phyloP scores from a whole-genome alignment of 495 filamentous ascomycete species.

The Chaetomium cochliodes region DNA sequence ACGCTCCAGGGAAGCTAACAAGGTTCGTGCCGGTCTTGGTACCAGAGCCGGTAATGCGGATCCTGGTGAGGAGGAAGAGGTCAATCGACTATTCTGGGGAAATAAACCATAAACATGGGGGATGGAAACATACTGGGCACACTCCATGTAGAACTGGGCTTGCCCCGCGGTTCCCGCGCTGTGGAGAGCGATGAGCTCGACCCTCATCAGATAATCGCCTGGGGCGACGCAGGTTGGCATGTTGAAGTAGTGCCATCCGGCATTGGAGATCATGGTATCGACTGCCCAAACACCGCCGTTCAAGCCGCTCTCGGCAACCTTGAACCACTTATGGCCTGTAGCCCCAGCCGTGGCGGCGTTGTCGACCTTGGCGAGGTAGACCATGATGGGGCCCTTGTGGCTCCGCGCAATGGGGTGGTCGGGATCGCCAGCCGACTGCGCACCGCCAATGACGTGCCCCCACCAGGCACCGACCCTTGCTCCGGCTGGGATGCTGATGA shows the following conservation, averaged over 20 bases:
- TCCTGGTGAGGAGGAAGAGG: too few relatives aligned
- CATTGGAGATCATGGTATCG: conserved; percentile 31
- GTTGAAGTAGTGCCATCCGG: conserved; percentile 48
- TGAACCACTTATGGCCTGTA: conserved; percentile 45
- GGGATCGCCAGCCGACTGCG: conserved; percentile 43
- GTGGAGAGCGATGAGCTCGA: conserved; percentile 54
- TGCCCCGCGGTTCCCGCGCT: conserved; percentile 39
- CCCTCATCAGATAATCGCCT: conserved; percentile 52
- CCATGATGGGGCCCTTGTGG: conserved; percentile 48
- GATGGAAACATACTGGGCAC: conserved; percentile 33
- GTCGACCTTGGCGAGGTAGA: conserved; percentile 52
- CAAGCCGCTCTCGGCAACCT: conserved; percentile 45
- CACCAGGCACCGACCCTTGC: conserved; percentile 51
- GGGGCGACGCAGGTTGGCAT: conserved; percentile 48
- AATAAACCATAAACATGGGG: not conserved
- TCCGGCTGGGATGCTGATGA: conserved; percentile 50
- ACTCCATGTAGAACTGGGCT: conserved; percentile 54
- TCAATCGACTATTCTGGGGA: not conserved
- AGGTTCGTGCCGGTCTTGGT: conserved; percentile 39
- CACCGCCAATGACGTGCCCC: conserved; percentile 52
- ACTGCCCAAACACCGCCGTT: conserved; percentile 34
- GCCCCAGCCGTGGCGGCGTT: conserved; percentile 44
- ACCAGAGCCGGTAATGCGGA: conserved; percentile 45
- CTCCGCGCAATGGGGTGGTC: conserved; percentile 52
- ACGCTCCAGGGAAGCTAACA: conserved; percentile 51